Base-by-base conservation (phyloP, 208 protist genomes). In the Angomonas ambiguus region DNA sequence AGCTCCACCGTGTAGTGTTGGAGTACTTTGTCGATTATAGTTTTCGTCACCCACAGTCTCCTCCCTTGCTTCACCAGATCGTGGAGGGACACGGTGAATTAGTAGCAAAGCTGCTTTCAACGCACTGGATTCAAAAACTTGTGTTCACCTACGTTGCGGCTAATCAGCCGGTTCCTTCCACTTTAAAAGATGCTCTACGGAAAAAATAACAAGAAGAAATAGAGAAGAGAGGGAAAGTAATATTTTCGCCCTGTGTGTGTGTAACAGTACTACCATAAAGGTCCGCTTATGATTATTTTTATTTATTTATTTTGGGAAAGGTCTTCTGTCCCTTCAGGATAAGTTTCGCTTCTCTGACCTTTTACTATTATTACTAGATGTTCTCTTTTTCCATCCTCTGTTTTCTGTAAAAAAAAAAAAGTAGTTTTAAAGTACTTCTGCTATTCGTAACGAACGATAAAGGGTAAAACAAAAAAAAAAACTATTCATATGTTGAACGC, bases 401-500 rank as follows among this genome's bases (percentile, higher is more conserved):
- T 48, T 48, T 11, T 11, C 41, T 48, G 13, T 20, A 48, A 48
- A 48, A 48, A 48, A 48, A 48, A 48, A n/a, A n/a, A n/a, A n/a
- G n/a, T n/a, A n/a, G n/a, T n/a, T n/a, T n/a, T n/a, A n/a, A n/a
- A n/a, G n/a, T n/a, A n/a, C n/a, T n/a, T n/a, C n/a, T n/a, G n/a
- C n/a, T n/a, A n/a, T n/a, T n/a, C n/a, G n/a, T n/a, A n/a, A n/a
- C n/a, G n/a, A n/a, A n/a, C n/a, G n/a, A n/a, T n/a, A n/a, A n/a
- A n/a, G n/a, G n/a, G n/a, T 20, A 48, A 8, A 20, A 5, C 4
- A 53, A 53, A 5, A 13, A 13, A 20, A 13, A n/a, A 5, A 20
- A 53, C 4, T 8, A 53, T 27, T 5, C 8, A 55, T 18, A 91
- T 89, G 85, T 61, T 91, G 16, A 91, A 92, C 66, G 72, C 88